Conservation (phyloP, 805 yeast genomes). For the Soucietia sequanensis region DNA sequence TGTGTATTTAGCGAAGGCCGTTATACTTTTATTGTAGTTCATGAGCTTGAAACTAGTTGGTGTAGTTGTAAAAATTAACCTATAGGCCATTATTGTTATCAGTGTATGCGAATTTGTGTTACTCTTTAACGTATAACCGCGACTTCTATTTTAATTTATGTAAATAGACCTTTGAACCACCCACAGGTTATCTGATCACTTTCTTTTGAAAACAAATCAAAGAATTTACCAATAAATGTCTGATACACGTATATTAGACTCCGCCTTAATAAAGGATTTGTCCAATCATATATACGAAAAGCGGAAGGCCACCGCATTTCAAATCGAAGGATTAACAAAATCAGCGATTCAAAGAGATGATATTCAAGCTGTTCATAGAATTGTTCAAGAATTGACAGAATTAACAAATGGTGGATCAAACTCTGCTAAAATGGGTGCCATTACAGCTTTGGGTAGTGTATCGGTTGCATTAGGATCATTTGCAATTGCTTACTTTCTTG, state of each 20-base stretch:
- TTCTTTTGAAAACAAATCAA: too few relatives aligned
- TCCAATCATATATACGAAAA: slow-evolving; percentile 47
- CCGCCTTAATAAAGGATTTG: slow-evolving; percentile 38
- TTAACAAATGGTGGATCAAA: slow-evolving; percentile 68
- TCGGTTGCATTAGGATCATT: slow-evolving; percentile 87
- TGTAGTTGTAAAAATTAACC: too few relatives aligned
- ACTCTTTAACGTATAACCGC: too few relatives aligned
- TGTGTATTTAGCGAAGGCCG: too few relatives aligned
- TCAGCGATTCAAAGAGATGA: slow-evolving; percentile 62
- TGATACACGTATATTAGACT: slow-evolving; percentile 31
- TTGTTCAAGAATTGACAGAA: slow-evolving; percentile 77
- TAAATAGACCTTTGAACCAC: too few relatives aligned
- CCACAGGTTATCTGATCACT: too few relatives aligned
- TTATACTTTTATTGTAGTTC: too few relatives aligned
- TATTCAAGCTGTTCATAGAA: slow-evolving; percentile 54
- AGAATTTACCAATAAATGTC: too few relatives aligned
- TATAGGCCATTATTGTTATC: too few relatives aligned
- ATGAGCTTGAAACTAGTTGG: too few relatives aligned
- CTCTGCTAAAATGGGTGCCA: slow-evolving; percentile 86
- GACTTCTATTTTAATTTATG: too few relatives aligned
- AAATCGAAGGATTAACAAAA: slow-evolving; percentile 75
- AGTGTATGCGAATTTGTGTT: too few relatives aligned
- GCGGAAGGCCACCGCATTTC: slow-evolving; percentile 51
- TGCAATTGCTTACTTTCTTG: slow-evolving; percentile 80
- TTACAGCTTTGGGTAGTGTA: slow-evolving; percentile 93